These are phyloP conservation scores for Salix suchowensis DNA, from an alignment of 345 rosid species.

Conservation along the genomic window DNA sequence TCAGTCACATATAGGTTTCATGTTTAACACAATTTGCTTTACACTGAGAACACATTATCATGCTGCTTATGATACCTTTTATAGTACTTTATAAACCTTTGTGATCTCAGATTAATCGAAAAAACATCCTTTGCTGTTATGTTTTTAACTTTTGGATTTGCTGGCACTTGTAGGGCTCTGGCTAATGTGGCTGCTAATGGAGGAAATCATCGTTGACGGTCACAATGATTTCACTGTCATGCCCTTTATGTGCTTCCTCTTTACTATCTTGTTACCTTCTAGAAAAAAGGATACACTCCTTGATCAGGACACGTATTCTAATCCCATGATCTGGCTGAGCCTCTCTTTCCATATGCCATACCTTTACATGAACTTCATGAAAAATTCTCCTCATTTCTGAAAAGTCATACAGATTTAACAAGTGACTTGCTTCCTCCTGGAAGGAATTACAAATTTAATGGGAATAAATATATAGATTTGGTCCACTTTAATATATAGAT, in stretches of 20 bases:
- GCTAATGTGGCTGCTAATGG: conserved; percentile 37
- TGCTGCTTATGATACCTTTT: background rate
- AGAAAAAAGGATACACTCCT: conserved; percentile 23
- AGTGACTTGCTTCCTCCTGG: conserved; percentile 25
- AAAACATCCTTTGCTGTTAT: background rate
- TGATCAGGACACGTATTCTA: conserved; percentile 13
- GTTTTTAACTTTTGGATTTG: conserved; percentile 12
- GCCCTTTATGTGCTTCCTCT: conserved; percentile 13
- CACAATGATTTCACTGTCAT: conserved; percentile 2
- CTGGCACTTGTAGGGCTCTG: conserved; percentile 48
- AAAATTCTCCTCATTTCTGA: conserved; percentile 19
- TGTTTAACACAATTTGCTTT: background rate
- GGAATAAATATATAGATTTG: conserved; percentile 32
- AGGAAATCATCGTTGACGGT: conserved; percentile 40
- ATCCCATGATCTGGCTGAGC: conserved; percentile 12
- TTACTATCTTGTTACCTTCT: conserved; percentile 16
- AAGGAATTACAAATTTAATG: conserved; percentile 31
- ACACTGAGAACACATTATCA: background rate
- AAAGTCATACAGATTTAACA: conserved; percentile 28
- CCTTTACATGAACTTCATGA: conserved; percentile 4
- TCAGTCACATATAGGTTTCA: background rate
- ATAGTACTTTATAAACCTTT: background rate
- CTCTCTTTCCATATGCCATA: background rate
- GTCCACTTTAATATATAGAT: background rate
- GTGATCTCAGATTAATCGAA: background rate